These are phyloP conservation scores for Tagetes erecta DNA, from an alignment of 129 eudicot genomes.

Conservation along the genomic window DNA sequence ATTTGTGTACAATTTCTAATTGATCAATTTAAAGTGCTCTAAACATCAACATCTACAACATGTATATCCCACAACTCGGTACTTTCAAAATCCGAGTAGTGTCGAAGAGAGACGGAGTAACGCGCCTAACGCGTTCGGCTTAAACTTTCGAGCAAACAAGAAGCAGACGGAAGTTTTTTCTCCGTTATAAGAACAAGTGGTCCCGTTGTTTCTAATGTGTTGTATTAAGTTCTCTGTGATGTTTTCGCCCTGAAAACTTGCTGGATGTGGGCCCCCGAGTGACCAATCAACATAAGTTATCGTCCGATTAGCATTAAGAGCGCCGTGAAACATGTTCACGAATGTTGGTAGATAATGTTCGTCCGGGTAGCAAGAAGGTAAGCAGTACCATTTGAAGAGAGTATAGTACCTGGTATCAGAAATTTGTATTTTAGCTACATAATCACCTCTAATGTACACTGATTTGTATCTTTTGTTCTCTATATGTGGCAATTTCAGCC, in stretches of 20 bases:
- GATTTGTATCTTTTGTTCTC: not conserved
- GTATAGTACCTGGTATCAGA: slow-evolving; percentile 61
- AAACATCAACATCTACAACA: slow-evolving; percentile 33
- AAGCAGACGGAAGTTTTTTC: slow-evolving; percentile 47
- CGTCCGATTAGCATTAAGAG: slow-evolving; percentile 64
- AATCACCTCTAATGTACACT: not conserved
- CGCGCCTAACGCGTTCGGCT: slow-evolving; percentile 53
- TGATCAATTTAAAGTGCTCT: slow-evolving; percentile 21
- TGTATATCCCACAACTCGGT: slow-evolving; percentile 5
- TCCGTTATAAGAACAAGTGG: slow-evolving; percentile 56
- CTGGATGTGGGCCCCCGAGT: slow-evolving; percentile 74
- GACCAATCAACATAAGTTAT: slow-evolving; percentile 91
- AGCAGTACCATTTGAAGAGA: slow-evolving; percentile 64
- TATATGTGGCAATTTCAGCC: not conserved
- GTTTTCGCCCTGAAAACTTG: slow-evolving; percentile 50
- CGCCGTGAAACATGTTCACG: slow-evolving; percentile 60
- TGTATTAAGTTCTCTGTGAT: slow-evolving; percentile 54
- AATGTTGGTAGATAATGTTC: slow-evolving; percentile 87
- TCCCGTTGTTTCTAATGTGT: slow-evolving; percentile 67
- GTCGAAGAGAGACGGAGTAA: slow-evolving; percentile 49
- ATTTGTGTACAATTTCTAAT: slow-evolving; percentile 18
- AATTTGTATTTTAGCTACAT: not conserved
- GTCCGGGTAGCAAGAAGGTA: slow-evolving; percentile 89
- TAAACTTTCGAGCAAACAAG: slow-evolving; percentile 87
- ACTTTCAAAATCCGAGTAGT: slow-evolving; percentile 59